phyloP scores from a whole-genome alignment of 805 yeast genomes.

The Torulaspora delbrueckii region DNA sequence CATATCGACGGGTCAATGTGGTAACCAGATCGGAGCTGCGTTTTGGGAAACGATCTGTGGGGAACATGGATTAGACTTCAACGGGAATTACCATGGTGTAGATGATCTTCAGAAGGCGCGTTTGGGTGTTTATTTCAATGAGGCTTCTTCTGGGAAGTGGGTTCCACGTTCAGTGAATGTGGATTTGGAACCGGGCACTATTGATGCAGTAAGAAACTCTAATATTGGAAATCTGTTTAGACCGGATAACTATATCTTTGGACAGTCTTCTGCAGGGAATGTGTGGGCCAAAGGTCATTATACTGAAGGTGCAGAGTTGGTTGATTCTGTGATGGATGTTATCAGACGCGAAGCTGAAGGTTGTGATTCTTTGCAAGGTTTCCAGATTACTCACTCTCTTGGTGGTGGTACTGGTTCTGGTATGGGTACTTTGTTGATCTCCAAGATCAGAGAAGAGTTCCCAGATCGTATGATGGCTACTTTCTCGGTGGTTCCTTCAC shows the following conservation, averaged over 20 bases:
- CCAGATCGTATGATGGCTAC: slow-evolving; percentile 97
- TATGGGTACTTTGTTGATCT: slow-evolving; percentile 84
- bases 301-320: slow-evolving; percentile 94
- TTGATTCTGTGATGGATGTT: slow-evolving; percentile 83
- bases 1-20: slow-evolving; percentile 97
- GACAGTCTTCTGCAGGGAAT: slow-evolving; percentile 90
- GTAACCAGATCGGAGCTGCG: slow-evolving; percentile 96
- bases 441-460: slow-evolving; percentile 84
- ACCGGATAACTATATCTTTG: slow-evolving; percentile 86
- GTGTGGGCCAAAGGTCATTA: slow-evolving; percentile 98
- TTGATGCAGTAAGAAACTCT: slow-evolving; percentile 77
- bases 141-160: slow-evolving; percentile 81
- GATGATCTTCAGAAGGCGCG: slow-evolving; percentile 51
- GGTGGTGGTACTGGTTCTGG: slow-evolving; percentile 98
- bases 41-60: slow-evolving; percentile 91
- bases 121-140: slow-evolving; percentile 80
- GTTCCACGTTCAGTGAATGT: slow-evolving; percentile 92
- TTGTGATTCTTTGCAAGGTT: slow-evolving; percentile 89
- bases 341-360: slow-evolving; percentile 92
- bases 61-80: slow-evolving; percentile 74
- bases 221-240: slow-evolving; percentile 81
- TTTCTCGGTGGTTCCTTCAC: slow-evolving; percentile 88
- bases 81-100: slow-evolving; percentile 66
- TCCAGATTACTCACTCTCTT: slow-evolving; percentile 78
- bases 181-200: slow-evolving; percentile 92